Percentiles rank a stretch among this genome's conserved stretches.
These are phyloP conservation scores for Volvariella surrecta DNA, from an alignment of 1,284 basidiomycete genomes.

Conservation along the genomic window DNA sequence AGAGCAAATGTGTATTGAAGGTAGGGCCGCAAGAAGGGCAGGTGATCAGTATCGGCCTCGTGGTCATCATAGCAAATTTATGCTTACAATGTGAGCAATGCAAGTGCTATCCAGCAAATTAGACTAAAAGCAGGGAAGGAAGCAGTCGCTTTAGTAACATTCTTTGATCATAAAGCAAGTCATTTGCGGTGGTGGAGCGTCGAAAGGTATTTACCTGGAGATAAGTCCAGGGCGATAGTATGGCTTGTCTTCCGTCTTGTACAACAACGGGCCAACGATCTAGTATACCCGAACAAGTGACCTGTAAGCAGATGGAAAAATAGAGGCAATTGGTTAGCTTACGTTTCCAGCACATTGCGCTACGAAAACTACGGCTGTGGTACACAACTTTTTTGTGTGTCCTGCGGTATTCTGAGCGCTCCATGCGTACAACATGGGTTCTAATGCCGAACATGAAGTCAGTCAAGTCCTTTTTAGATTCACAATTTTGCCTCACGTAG, in stretches of 20 bases:
- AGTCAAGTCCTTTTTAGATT: background rate
- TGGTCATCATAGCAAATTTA: too few relatives aligned
- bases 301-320: too few relatives aligned
- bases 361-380: conserved; percentile 30
- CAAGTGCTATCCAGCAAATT: conserved; percentile 28
- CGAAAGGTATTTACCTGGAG: conserved; percentile 20
- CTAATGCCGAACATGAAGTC: conserved; percentile 7
- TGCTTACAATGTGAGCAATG: conserved; percentile 14
- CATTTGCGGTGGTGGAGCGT: too few relatives aligned
- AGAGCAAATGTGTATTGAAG: too few relatives aligned
- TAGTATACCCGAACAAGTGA: conserved; percentile 11
- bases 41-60: too few relatives aligned
- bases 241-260: conserved; percentile 29
- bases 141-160: background rate
- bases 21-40: too few relatives aligned
- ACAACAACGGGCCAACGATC: conserved; percentile 33
- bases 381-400: conserved; percentile 33
- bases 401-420: conserved; percentile 34
- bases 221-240: conserved; percentile 29
- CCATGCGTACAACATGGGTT: conserved; percentile 35
- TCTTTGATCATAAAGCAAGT: too few relatives aligned
- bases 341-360: conserved; percentile 37
- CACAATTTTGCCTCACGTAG: conserved; percentile 15
- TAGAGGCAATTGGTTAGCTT: conserved; percentile 4
- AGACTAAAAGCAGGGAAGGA: conserved; percentile 17